Conservation (phyloP, 164 flowering plant genomes). For the Umbilicus rupestris region DNA sequence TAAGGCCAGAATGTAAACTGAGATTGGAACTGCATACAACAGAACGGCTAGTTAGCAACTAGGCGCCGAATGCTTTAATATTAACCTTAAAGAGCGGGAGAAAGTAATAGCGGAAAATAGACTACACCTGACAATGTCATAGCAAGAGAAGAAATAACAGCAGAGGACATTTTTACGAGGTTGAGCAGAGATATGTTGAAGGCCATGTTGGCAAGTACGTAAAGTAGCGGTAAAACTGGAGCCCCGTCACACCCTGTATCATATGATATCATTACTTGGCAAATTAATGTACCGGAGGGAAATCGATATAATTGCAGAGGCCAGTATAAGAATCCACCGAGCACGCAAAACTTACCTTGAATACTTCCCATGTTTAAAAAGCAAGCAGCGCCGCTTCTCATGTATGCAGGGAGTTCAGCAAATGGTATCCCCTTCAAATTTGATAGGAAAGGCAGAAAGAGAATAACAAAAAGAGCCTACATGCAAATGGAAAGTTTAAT, state of each 20-base stretch:
- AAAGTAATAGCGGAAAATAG: not conserved
- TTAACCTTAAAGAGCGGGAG: too few species aligned
- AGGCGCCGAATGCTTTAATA: not conserved
- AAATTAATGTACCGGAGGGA: not conserved
- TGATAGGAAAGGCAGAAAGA: slow-evolving; percentile 69
- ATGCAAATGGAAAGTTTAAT: slow-evolving; percentile 11
- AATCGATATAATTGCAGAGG: not conserved
- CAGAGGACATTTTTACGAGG: slow-evolving; percentile 61
- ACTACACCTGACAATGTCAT: slow-evolving; percentile 53
- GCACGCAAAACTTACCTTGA: slow-evolving; percentile 24
- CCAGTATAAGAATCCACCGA: not conserved
- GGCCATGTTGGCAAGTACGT: slow-evolving; percentile 48
- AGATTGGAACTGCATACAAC: slow-evolving; percentile 55
- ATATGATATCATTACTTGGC: too few species aligned
- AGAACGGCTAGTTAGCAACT: slow-evolving; percentile 4
- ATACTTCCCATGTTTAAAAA: slow-evolving; percentile 47
- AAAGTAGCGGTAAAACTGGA: slow-evolving; percentile 69
- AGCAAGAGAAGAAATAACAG: slow-evolving; percentile 69
- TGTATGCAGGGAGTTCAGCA: slow-evolving; percentile 54
- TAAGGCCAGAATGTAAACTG: slow-evolving; percentile 59
- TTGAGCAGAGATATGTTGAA: slow-evolving; percentile 71
- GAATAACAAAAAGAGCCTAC: slow-evolving; percentile 82
- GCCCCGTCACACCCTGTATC: slow-evolving; percentile 73
- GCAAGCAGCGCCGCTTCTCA: slow-evolving; percentile 71
- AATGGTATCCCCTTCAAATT: slow-evolving; percentile 75